phyloP scores from a whole-genome alignment of 129 eudicot species.

The Apium graveolens region DNA sequence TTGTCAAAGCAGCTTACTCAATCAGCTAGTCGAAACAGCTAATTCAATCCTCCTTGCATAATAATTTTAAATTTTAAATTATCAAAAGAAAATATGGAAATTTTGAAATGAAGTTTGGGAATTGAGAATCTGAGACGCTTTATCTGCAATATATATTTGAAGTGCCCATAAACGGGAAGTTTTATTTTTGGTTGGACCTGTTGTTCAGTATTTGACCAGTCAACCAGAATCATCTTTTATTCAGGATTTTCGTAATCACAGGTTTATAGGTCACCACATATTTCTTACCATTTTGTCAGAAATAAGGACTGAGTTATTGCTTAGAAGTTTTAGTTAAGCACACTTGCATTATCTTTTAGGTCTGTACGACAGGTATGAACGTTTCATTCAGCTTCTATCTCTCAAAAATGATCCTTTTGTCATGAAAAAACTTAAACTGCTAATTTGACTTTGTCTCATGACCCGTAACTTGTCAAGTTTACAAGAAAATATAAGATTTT shows the following conservation, averaged over 20 bases:
- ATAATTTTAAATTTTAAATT: neutral
- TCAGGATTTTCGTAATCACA: neutral
- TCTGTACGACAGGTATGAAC: neutral
- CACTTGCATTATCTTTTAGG: neutral
- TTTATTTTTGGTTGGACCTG: neutral
- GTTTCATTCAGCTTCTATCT: neutral
- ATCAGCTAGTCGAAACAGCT: too few relatives aligned
- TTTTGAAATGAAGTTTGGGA: neutral
- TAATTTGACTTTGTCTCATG: neutral
- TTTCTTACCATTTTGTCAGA: neutral
- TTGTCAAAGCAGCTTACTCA: too few relatives aligned
- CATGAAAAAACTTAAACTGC: neutral
- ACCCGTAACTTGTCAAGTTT: neutral
- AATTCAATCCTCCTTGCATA: too few relatives aligned
- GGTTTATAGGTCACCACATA: neutral
- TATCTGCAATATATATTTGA: neutral
- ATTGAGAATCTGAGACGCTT: neutral
- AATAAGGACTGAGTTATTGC: neutral
- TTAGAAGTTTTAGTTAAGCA: neutral
- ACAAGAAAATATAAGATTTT: neutral
- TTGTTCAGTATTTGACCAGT: neutral
- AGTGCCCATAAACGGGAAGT: neutral
- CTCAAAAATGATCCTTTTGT: neutral
- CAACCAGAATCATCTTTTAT: neutral
- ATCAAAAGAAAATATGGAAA: neutral